These are phyloP conservation scores for Candida ascalaphidarum DNA, from an alignment of 805 yeast genomes.

Conservation along the genomic window DNA sequence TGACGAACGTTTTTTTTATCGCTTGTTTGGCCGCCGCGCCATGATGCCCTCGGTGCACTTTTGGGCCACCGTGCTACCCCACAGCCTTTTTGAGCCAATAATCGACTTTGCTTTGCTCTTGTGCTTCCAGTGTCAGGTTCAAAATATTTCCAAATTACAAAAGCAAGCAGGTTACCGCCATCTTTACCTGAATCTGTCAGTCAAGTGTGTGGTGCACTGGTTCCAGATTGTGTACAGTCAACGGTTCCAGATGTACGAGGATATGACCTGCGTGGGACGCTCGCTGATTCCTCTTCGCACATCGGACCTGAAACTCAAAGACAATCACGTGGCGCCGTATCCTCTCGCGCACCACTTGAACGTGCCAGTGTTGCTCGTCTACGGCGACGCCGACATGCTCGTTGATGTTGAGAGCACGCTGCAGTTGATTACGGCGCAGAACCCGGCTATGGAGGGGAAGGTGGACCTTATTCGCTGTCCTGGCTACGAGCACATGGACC, in stretches of 20 bases:
- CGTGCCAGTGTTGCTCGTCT: slow-evolving; percentile 19
- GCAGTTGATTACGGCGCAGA: slow-evolving; percentile 13
- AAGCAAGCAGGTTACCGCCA: slow-evolving; percentile 79
- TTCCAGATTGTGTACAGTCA: slow-evolving; percentile 56
- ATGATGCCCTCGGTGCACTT: slow-evolving; percentile 20
- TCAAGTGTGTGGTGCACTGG: slow-evolving; percentile 67
- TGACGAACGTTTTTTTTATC: slow-evolving; percentile 14
- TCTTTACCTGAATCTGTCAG: slow-evolving; percentile 84
- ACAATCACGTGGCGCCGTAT: slow-evolving; percentile 16
- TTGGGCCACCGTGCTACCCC: slow-evolving; percentile 17
- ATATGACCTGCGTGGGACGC: too few species aligned
- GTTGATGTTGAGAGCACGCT: slow-evolving; percentile 19
- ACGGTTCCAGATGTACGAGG: slow-evolving; percentile 83
- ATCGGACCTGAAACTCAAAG: slow-evolving; percentile 8
- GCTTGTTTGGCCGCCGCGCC: slow-evolving; percentile 19
- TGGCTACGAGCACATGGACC: slow-evolving; percentile 25
- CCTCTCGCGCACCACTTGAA: slow-evolving; percentile 20
- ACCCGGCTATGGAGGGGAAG: slow-evolving; percentile 8
- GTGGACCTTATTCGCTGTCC: slow-evolving; percentile 13
- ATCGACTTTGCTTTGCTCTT: slow-evolving; percentile 15
- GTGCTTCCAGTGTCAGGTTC: too few species aligned
- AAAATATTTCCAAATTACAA: slow-evolving; percentile 64
- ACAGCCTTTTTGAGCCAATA: slow-evolving; percentile 11
- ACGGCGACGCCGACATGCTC: slow-evolving; percentile 19
- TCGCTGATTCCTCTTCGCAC: too few species aligned